Conservation (phyloP, 1,284 basidiomycete genomes). For the Trametes hirsuta region DNA sequence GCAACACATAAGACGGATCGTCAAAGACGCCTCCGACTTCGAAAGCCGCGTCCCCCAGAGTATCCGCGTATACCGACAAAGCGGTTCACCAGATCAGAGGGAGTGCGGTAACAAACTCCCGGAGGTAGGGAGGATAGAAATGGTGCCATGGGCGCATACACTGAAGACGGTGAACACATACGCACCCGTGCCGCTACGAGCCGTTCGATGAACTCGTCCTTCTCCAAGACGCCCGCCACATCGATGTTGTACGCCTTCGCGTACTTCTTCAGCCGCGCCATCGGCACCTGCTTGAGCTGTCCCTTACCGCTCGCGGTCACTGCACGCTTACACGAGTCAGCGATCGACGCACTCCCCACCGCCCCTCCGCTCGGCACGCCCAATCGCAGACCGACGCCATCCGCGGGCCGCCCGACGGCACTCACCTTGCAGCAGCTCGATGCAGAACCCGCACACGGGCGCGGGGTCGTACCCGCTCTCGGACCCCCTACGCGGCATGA, state of each 20-base stretch:
- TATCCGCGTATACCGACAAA: too few species aligned
- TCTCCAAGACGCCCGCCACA: conserved; percentile 67
- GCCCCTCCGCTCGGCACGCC: background rate
- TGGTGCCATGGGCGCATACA: too few species aligned
- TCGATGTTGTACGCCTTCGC: conserved; percentile 69
- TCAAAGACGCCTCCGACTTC: too few species aligned
- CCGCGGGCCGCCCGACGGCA: conserved; percentile 15
- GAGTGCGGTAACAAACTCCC: too few species aligned
- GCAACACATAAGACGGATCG: too few species aligned
- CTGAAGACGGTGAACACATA: background rate
- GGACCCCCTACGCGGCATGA: conserved; percentile 62
- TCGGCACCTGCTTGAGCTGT: conserved; percentile 54
- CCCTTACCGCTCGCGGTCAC: conserved; percentile 68
- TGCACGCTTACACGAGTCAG: conserved; percentile 34
- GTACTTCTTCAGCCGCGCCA: conserved; percentile 69
- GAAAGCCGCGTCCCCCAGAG: too few species aligned
- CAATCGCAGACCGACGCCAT: too few species aligned
- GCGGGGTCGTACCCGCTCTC: conserved; percentile 62
- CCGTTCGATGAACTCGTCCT: conserved; percentile 72
- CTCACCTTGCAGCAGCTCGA: conserved; percentile 70
- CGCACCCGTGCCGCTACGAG: conserved; percentile 61
- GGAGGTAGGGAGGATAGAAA: too few species aligned
- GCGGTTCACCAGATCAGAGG: too few species aligned
- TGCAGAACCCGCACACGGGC: conserved; percentile 71
- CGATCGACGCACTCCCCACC: background rate